These are phyloP conservation scores for Pugionium dolabratum DNA, from an alignment of 345 rosid species.

Conservation along the genomic window DNA sequence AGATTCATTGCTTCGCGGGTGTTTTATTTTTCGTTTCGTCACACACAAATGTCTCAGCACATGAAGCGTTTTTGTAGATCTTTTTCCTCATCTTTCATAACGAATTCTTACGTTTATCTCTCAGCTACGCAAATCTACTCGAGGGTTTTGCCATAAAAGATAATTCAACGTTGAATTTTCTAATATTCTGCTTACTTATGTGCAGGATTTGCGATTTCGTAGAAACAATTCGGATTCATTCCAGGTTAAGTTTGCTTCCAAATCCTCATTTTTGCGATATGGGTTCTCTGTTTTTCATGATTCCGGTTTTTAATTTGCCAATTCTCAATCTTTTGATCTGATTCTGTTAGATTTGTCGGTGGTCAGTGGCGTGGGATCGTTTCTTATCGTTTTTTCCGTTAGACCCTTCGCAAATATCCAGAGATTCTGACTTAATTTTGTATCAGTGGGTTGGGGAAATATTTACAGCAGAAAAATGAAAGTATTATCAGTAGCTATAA, in stretches of 20 bases:
- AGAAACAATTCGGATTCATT: constrained; percentile 28
- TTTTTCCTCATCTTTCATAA: constrained; percentile 23
- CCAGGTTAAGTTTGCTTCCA: constrained; percentile 25
- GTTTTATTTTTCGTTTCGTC: constrained; percentile 3
- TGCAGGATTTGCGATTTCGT: constrained; percentile 37
- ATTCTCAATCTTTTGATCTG: constrained; percentile 6
- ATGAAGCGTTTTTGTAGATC: constrained; percentile 38
- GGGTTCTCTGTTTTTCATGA: background rate
- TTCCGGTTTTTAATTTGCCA: background rate
- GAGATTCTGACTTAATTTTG: constrained; percentile 30
- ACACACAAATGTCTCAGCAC: background rate
- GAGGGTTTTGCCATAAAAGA: background rate
- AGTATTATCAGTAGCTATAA: constrained; percentile 68
- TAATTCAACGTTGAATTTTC: constrained; percentile 22
- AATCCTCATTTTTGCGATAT: constrained; percentile 21
- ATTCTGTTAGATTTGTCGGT: constrained; percentile 34
- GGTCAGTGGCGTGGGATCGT: constrained; percentile 24
- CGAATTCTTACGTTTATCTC: constrained; percentile 10
- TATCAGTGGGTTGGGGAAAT: constrained; percentile 75
- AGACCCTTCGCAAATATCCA: constrained; percentile 15
- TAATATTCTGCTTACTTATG: constrained; percentile 7
- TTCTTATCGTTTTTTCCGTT: constrained; percentile 18
- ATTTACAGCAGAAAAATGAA: constrained; percentile 66
- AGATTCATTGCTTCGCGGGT: constrained; percentile 40
- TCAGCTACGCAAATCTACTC: constrained; percentile 15